A percentile compares a stretch with the other conserved stretches of the same genome.
Conservation (phyloP, 2,329 filamentous ascomycete species). For the Graphilbum fragrans region DNA sequence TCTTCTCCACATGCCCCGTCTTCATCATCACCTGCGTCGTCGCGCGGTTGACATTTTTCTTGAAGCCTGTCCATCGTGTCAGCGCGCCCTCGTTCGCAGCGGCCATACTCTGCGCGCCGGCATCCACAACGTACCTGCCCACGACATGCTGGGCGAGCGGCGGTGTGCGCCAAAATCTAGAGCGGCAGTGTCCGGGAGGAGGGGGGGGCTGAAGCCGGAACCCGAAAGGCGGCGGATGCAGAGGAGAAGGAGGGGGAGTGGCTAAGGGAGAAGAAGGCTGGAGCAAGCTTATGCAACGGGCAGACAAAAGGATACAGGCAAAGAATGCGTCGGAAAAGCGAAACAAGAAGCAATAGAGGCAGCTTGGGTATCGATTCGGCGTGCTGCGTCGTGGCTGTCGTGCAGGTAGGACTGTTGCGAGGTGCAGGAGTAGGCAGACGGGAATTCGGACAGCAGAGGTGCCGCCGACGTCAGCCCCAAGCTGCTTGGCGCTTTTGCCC, state of each 20-base stretch:
- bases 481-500: too few relatives aligned
- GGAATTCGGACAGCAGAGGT: too few relatives aligned
- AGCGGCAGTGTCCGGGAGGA: background rate
- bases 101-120: background rate
- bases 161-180: background rate
- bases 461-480: too few relatives aligned
- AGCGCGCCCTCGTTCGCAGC: background rate
- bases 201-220: background rate
- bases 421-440: too few relatives aligned
- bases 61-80: slow-evolving; percentile 70
- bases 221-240: background rate
- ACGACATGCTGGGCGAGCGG: slow-evolving; percentile 26
- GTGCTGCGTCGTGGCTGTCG: too few relatives aligned
- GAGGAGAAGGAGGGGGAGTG: slow-evolving; percentile 1
- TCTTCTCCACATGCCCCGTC: slow-evolving; percentile 96
- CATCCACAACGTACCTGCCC: slow-evolving; percentile 25
- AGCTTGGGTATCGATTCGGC: too few relatives aligned
- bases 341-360: too few relatives aligned
- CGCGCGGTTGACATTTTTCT: slow-evolving; percentile 96
- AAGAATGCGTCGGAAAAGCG: too few relatives aligned
- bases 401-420: too few relatives aligned
- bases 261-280: too few relatives aligned
- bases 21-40: slow-evolving; percentile 99
- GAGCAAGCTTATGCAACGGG: too few relatives aligned
- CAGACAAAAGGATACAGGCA: too few relatives aligned